Conservation (phyloP, 257 asterid genomes). For the Solanum stenotomum region DNA sequence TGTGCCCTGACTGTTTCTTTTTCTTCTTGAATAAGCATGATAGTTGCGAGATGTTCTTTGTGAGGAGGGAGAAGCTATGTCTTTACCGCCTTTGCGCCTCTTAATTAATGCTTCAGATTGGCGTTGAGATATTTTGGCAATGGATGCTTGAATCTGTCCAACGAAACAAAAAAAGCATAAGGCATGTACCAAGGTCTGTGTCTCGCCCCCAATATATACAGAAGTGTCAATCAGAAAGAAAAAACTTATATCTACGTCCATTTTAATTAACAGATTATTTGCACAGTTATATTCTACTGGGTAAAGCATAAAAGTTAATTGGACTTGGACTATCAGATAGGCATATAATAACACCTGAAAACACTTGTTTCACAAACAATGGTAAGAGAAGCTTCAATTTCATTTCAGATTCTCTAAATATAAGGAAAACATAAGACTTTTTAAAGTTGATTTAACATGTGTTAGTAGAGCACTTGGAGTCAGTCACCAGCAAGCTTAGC, state of each 20-base stretch:
- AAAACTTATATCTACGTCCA: not conserved
- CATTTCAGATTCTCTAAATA: not conserved
- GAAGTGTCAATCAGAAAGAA: not conserved
- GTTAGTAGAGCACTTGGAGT: not conserved
- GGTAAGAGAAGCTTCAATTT: not conserved
- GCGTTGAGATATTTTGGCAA: constrained; percentile 25
- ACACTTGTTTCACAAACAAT: not conserved
- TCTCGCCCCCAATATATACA: not conserved
- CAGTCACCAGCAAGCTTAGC: not conserved
- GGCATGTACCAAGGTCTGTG: not conserved
- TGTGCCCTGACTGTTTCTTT: constrained; percentile 10
- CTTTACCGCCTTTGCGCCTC: constrained; percentile 23
- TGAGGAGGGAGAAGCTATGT: constrained; percentile 1
- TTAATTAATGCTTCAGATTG: constrained; percentile 31
- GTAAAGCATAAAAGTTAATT: not conserved
- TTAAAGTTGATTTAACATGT: not conserved
- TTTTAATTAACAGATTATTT: not conserved
- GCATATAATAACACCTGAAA: not conserved
- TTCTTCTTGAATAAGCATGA: constrained; percentile 20
- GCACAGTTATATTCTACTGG: not conserved
- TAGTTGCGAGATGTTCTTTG: constrained; percentile 4
- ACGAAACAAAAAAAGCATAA: not conserved
- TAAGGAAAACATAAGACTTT: not conserved
- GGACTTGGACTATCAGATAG: not conserved
- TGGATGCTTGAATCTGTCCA: constrained; percentile 33